A percentile compares a stretch with the other conserved stretches of the same genome.
These are phyloP conservation scores for Globisporangium splendens DNA, from an alignment of 352 stramenopile species.

Conservation along the genomic window DNA sequence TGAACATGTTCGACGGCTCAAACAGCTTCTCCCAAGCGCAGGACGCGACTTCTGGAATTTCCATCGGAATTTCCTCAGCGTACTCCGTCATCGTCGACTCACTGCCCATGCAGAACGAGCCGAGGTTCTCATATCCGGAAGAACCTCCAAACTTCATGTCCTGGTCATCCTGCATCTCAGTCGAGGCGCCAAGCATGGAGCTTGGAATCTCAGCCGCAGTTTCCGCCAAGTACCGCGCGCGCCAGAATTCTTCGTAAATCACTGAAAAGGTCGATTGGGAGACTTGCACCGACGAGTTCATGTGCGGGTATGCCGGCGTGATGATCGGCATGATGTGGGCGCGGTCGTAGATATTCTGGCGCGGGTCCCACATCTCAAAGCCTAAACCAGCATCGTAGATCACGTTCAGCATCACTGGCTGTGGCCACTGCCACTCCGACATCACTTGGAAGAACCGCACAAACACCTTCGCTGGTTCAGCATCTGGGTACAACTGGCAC, in stretches of 20 bases:
- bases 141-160: conserved; percentile 22
- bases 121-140: conserved; percentile 1
- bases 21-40: conserved; percentile 71
- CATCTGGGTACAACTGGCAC: conserved; percentile 86
- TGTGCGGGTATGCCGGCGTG: conserved; percentile 96
- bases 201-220: conserved; percentile 49
- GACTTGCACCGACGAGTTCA: conserved; percentile 98
- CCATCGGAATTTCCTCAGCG: conserved; percentile 3
- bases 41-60: conserved; percentile 1
- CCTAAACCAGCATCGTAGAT: conserved; percentile 75
- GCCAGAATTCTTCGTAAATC: conserved; percentile 91
- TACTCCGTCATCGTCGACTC: conserved; percentile 6
- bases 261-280: conserved; percentile 89
- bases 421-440: conserved; percentile 81
- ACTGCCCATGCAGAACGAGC: conserved; percentile 14
- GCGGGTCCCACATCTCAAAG: conserved; percentile 89
- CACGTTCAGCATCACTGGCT: conserved; percentile 85
- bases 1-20: conserved; percentile 78
- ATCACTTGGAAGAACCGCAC: conserved; percentile 83
- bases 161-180: conserved; percentile 17
- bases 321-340: conserved; percentile 98
- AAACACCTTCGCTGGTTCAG: conserved; percentile 69
- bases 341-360: conserved; percentile 80
- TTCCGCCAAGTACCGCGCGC: conserved; percentile 66
- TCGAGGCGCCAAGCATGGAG: conserved; percentile 22